A percentile compares a stretch with the other conserved stretches of the same genome.
Conservation (phyloP, 176 grass and related monocot genomes). For the Alopecurus myosuroides region DNA sequence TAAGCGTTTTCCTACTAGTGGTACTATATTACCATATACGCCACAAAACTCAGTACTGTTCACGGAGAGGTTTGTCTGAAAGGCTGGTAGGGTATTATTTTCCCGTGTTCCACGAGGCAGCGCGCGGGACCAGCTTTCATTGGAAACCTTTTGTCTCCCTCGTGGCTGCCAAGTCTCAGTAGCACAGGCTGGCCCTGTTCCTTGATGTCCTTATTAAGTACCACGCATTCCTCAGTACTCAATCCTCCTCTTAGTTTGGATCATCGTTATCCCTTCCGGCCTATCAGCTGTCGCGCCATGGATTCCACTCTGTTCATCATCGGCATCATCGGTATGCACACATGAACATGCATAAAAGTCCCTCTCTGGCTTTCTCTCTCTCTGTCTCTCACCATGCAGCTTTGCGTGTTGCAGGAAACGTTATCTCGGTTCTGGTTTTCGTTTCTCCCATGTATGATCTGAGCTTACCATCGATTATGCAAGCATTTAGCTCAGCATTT, state of each 20-base stretch:
- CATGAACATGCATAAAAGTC: background rate
- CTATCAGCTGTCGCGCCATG: slow-evolving; percentile 28
- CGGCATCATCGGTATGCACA: slow-evolving; percentile 35
- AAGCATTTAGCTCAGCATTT: background rate
- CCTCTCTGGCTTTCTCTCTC: background rate
- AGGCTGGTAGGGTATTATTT: background rate
- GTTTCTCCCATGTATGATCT: slow-evolving; percentile 61
- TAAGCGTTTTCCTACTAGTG: too few relatives aligned
- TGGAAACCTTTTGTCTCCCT: background rate
- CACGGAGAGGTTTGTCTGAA: too few relatives aligned
- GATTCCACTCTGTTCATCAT: slow-evolving; percentile 46
- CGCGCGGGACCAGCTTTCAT: background rate
- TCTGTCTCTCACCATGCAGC: background rate
- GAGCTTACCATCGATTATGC: background rate
- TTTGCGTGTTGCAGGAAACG: slow-evolving; percentile 50
- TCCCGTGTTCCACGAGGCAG: slow-evolving; percentile 20
- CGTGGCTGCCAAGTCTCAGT: too few relatives aligned
- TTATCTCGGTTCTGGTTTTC: slow-evolving; percentile 72
- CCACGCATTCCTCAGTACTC: background rate
- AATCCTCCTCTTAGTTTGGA: background rate
- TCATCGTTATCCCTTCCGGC: background rate
- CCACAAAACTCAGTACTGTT: too few relatives aligned
- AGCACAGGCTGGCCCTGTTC: background rate
- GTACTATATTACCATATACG: too few relatives aligned
- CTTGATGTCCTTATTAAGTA: background rate